Evolutionary conservation across 768 basidiomycete genomes (phyloP).

Genomic region (Mycena albidolilacea): DNA sequence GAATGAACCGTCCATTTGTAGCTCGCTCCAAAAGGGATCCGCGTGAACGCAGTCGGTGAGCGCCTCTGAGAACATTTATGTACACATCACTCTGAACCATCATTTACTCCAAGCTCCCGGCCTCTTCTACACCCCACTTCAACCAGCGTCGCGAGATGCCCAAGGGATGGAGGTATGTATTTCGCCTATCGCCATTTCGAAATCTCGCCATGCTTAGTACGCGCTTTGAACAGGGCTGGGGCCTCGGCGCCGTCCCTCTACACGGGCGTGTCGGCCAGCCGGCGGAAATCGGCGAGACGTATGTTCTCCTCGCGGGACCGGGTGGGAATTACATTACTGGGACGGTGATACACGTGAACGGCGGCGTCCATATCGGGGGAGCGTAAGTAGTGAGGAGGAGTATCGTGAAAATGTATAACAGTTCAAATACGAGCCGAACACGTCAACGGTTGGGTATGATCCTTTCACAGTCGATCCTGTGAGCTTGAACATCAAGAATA

Average conservation of each 20-base stretch:
- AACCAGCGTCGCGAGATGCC: constrained; percentile 66
- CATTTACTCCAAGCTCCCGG: constrained; percentile 53
- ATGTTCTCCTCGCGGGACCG: constrained; percentile 67
- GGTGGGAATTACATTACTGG: constrained; percentile 59
- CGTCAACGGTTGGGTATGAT: too few relatives aligned
- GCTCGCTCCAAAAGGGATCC: constrained; percentile 1
- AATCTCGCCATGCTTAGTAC: background rate
- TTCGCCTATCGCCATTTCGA: too few relatives aligned
- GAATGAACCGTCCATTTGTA: background rate
- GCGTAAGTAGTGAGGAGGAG: background rate
- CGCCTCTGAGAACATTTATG: background rate
- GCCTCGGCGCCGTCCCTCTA: constrained; percentile 60
- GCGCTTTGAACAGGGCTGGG: constrained; percentile 46
- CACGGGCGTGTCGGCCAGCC: constrained; percentile 67
- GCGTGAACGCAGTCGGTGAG: background rate
- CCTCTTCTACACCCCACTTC: constrained; percentile 71
- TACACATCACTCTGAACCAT: background rate
- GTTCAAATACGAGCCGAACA: too few relatives aligned
- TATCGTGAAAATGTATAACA: too few relatives aligned
- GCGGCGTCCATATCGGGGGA: constrained; percentile 32
- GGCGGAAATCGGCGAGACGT: constrained; percentile 66
- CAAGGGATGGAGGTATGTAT: constrained; percentile 66
- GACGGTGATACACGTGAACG: constrained; percentile 54
- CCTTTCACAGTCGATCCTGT: too few relatives aligned
- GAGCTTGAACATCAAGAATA: too few relatives aligned